phyloP scores from a whole-genome alignment of 805 yeast genomes.

The Debaryomyces maramus region DNA sequence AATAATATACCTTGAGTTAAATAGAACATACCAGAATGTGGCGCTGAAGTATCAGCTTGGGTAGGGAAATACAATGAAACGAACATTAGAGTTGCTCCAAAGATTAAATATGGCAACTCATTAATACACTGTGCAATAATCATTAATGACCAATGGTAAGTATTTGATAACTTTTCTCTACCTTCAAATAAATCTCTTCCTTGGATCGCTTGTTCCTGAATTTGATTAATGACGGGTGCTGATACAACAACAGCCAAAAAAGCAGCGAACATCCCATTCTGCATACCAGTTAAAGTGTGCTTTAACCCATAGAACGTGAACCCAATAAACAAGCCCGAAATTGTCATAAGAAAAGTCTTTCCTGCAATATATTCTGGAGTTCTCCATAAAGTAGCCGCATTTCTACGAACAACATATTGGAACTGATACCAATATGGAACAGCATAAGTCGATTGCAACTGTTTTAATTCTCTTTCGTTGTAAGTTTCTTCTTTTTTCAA shows the following conservation, averaged over 20 bases:
- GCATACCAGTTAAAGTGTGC: conserved; percentile 50
- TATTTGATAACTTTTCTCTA: conserved; percentile 68
- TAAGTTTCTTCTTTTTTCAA: conserved; percentile 8
- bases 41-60: conserved; percentile 42
- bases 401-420: conserved; percentile 16
- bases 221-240: conserved; percentile 62
- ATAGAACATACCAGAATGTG: conserved; percentile 39
- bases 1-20: conserved; percentile 28
- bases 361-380: conserved; percentile 41
- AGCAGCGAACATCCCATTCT: conserved; percentile 57
- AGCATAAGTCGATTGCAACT: conserved; percentile 15
- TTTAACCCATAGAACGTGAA: conserved; percentile 21
- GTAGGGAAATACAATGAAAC: conserved; percentile 53
- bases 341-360: conserved; percentile 47
- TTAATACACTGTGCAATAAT: conserved; percentile 51
- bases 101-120: conserved; percentile 58
- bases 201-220: conserved; percentile 56
- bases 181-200: conserved; percentile 67
- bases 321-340: conserved; percentile 44
- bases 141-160: conserved; percentile 69
- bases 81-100: conserved; percentile 30
- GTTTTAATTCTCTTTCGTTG: conserved; percentile 6
- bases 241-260: conserved; percentile 59
- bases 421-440: conserved; percentile 20
- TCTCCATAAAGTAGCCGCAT: conserved; percentile 33